phyloP scores from a whole-genome alignment of 768 basidiomycete genomes.

The Tricholoma sp. region DNA sequence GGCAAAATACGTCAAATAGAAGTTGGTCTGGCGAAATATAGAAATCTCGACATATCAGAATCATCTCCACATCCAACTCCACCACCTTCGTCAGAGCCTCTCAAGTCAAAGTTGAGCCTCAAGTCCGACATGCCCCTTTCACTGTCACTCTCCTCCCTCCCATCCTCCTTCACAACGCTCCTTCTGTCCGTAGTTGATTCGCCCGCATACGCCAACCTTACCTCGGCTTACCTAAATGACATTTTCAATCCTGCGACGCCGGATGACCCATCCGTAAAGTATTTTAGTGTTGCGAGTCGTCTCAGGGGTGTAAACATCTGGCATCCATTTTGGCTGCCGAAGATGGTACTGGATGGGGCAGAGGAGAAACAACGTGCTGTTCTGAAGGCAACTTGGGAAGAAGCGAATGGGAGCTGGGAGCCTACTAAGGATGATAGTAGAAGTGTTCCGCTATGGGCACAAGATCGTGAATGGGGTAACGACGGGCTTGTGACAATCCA shows the following conservation, averaged over 20 bases:
- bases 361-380: slow-evolving; percentile 56
- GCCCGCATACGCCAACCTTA: slow-evolving; percentile 93
- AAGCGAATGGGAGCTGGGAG: slow-evolving; percentile 2
- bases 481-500: slow-evolving; percentile 92
- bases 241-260: slow-evolving; percentile 83
- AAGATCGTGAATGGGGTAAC: slow-evolving; percentile 69
- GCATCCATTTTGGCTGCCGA: slow-evolving; percentile 97
- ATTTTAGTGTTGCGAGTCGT: slow-evolving; percentile 89
- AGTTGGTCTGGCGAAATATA: slow-evolving; percentile 19
- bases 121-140: slow-evolving; percentile 29
- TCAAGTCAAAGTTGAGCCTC: slow-evolving; percentile 14
- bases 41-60: background rate
- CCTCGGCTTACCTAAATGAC: slow-evolving; percentile 72
- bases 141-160: slow-evolving; percentile 59
- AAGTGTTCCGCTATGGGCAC: slow-evolving; percentile 38
- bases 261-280: slow-evolving; percentile 76
- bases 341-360: slow-evolving; percentile 85
- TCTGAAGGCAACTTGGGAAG: slow-evolving; percentile 33
- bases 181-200: slow-evolving; percentile 89
- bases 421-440: slow-evolving; percentile 9
- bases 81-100: background rate
- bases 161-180: slow-evolving; percentile 81
- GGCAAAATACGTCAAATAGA: slow-evolving; percentile 56
- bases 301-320: slow-evolving; percentile 60
- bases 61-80: slow-evolving; percentile 1